Evolutionary conservation across 2,329 filamentous ascomycete species (phyloP).

Genomic region (Beauveria asiatica): DNA sequence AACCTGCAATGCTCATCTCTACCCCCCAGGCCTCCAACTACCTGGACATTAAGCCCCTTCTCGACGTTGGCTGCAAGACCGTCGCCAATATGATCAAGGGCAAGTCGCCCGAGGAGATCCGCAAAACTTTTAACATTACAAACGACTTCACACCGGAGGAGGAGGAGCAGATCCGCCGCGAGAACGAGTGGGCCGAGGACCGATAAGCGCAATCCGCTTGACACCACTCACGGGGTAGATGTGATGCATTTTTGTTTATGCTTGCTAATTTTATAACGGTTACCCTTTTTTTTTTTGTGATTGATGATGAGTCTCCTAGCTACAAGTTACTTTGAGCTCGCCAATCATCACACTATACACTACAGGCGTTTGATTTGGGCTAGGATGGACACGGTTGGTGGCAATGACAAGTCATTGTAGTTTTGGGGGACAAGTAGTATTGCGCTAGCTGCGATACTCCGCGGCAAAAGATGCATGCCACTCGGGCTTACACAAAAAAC

Average conservation of each 20-base stretch:
- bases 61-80: slow-evolving; percentile 98
- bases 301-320: slow-evolving; percentile 6
- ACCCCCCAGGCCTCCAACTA: slow-evolving; percentile 78
- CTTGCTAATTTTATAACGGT: neutral
- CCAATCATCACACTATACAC: slow-evolving; percentile 4
- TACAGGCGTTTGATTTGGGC: slow-evolving; percentile 9
- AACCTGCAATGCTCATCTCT: slow-evolving; percentile 9
- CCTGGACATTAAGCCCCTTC: slow-evolving; percentile 94
- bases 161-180: slow-evolving; percentile 91
- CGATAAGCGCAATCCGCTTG: slow-evolving; percentile 38
- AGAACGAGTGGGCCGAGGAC: slow-evolving; percentile 90
- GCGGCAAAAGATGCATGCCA: neutral
- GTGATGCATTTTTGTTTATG: slow-evolving; percentile 4
- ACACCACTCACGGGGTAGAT: neutral
- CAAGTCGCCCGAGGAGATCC: slow-evolving; percentile 97
- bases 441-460: neutral
- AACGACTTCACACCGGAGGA: slow-evolving; percentile 99
- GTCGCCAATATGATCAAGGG: slow-evolving; percentile 99
- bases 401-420: neutral
- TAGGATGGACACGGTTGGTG: neutral
- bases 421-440: neutral
- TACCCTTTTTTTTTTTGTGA: slow-evolving; percentile 9
- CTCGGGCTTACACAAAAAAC: neutral
- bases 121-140: slow-evolving; percentile 99
- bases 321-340: neutral